phyloP scores from a whole-genome alignment of 208 protist species.

The Acanthamoeba lugdunensis region DNA sequence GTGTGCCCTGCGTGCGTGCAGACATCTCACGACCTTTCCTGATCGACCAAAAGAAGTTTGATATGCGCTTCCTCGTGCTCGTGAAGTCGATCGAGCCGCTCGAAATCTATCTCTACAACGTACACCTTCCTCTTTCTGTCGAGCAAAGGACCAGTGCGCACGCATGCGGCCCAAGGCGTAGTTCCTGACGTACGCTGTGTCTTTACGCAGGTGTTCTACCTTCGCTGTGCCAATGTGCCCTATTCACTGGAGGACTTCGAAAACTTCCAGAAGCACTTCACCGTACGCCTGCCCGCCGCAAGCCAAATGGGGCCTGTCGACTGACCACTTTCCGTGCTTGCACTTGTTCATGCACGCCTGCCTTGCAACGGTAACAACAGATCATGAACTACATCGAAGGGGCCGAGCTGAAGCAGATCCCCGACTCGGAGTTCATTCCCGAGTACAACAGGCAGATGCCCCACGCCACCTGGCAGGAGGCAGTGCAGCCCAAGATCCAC shows the following conservation, averaged over 20 bases:
- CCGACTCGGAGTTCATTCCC: background rate
- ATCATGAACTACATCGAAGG: slow-evolving; percentile 62
- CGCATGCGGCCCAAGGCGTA: background rate
- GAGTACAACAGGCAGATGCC: slow-evolving; percentile 26
- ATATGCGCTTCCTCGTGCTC: slow-evolving; percentile 76
- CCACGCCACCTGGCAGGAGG: slow-evolving; percentile 34
- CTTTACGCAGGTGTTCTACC: background rate
- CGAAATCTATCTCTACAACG: slow-evolving; percentile 78
- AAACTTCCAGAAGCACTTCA: slow-evolving; percentile 56
- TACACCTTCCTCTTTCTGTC: background rate
- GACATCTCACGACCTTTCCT: slow-evolving; percentile 30
- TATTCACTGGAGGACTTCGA: slow-evolving; percentile 41
- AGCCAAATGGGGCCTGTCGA: no score
- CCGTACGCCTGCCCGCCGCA: background rate
- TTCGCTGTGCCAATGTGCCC: slow-evolving; percentile 39
- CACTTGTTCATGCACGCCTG: background rate
- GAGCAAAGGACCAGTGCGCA: background rate
- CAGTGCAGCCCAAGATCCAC: slow-evolving; percentile 68
- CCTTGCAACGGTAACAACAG: background rate
- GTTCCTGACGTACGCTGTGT: background rate
- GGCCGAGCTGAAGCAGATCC: slow-evolving; percentile 44
- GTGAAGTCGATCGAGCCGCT: slow-evolving; percentile 76
- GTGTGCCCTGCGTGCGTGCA: background rate
- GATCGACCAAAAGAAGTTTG: slow-evolving; percentile 72
- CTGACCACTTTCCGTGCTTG: background rate